Evolutionary conservation across 352 stramenopile genomes (phyloP).

Genomic region (Saprolegnia diclina): DNA sequence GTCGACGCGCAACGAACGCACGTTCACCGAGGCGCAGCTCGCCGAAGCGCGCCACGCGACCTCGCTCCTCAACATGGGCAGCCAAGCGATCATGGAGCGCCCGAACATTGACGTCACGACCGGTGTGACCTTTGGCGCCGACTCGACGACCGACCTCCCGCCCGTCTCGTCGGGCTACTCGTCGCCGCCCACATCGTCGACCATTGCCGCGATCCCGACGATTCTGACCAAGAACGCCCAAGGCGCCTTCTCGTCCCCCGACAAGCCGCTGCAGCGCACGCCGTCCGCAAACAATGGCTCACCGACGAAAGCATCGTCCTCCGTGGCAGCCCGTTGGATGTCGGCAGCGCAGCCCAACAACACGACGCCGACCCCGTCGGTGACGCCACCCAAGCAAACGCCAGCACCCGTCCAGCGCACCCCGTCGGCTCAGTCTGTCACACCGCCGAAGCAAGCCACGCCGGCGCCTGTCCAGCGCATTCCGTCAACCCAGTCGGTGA

Average conservation of each 20-base stretch:
- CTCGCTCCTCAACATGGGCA: conserved; percentile 61
- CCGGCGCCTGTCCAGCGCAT: conserved; percentile 3
- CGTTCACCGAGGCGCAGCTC: conserved; percentile 66
- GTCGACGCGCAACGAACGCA: conserved; percentile 63
- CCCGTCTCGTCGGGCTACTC: conserved; percentile 51
- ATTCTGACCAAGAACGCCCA: conserved; percentile 13
- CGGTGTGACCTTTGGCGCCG: conserved; percentile 69
- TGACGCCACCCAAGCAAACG: not conserved
- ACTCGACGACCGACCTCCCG: conserved; percentile 41
- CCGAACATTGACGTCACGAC: conserved; percentile 47
- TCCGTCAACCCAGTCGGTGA: too few relatives aligned
- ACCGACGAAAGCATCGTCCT: not conserved
- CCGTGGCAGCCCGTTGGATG: conserved; percentile 3
- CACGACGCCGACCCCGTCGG: not conserved
- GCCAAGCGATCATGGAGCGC: conserved; percentile 63
- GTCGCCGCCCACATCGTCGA: conserved; percentile 23
- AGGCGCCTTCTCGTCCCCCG: conserved; percentile 8
- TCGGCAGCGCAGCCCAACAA: not conserved
- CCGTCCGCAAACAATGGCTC: conserved; percentile 1
- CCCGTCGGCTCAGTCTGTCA: not conserved
- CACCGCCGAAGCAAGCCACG: not conserved
- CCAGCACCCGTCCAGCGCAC: conserved; percentile 1
- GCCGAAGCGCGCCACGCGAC: conserved; percentile 51
- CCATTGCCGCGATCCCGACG: not conserved
- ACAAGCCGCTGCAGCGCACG: not conserved